Conservation (phyloP, 352 stramenopile genomes). For the Pythium utonaiense region DNA sequence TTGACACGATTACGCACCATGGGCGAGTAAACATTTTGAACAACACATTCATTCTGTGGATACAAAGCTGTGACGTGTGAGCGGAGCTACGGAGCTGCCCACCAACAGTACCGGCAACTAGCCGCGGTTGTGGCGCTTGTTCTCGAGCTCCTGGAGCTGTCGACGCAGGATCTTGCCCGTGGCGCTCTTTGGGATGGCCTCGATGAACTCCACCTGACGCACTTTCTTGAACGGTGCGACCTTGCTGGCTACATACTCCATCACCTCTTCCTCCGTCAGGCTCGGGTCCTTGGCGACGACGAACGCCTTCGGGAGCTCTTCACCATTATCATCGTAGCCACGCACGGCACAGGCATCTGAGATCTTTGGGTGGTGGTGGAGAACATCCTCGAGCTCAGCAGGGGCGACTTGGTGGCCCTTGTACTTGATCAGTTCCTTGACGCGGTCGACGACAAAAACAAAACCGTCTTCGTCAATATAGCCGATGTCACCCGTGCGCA, state of each 20-base stretch:
- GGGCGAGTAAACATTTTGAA: background rate
- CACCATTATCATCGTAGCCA: conserved; percentile 42
- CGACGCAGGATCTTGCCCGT: conserved; percentile 87
- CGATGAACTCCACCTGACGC: conserved; percentile 71
- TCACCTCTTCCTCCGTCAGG: conserved; percentile 34
- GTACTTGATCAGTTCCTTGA: conserved; percentile 96
- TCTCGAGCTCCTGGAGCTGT: conserved; percentile 37
- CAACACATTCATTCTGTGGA: conserved; percentile 4
- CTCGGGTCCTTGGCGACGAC: conserved; percentile 67
- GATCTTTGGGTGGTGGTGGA: conserved; percentile 72
- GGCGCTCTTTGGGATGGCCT: conserved; percentile 80
- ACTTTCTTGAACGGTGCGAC: conserved; percentile 85
- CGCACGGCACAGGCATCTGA: conserved; percentile 48
- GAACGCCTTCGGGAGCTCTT: conserved; percentile 91
- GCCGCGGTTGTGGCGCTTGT: conserved; percentile 9
- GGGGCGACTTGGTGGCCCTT: conserved; percentile 91
- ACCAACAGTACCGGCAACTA: background rate
- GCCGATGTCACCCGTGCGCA: conserved; percentile 89
- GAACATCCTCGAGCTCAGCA: conserved; percentile 89
- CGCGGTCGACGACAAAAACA: conserved; percentile 90
- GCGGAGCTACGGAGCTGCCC: background rate
- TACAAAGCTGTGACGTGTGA: background rate
- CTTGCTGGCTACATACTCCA: conserved; percentile 65
- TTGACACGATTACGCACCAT: background rate
- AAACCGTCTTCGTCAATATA: conserved; percentile 92